Conservation (phyloP, 2,329 filamentous ascomycete species). For the Pseudogymnoascus sp. region DNA sequence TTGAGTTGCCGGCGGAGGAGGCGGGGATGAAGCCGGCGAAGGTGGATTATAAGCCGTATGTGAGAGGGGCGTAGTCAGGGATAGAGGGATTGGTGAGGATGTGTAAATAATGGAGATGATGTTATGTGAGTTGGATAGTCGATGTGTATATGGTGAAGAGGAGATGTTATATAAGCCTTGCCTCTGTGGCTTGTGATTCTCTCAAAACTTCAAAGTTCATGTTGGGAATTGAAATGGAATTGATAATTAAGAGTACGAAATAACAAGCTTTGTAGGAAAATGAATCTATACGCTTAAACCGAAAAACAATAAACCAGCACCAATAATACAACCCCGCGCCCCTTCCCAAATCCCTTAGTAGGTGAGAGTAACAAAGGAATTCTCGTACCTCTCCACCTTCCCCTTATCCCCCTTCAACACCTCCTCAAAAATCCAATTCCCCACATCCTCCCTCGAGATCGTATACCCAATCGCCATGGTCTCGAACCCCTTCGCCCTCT, state of each 20-base stretch:
- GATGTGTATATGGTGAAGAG: not conserved
- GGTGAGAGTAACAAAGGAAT: not conserved
- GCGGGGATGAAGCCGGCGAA: not conserved
- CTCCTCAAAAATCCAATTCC: conserved; percentile 29
- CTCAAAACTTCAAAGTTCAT: not conserved
- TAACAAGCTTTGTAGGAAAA: not conserved
- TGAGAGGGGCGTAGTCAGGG: not conserved
- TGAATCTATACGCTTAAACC: not conserved
- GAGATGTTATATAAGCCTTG: not conserved
- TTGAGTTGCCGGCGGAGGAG: not conserved
- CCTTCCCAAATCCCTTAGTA: not conserved
- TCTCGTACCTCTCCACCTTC: not conserved
- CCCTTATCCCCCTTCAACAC: not conserved
- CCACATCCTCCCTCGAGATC: conserved; percentile 33
- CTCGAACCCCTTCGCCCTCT: conserved; percentile 18
- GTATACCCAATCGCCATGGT: conserved; percentile 32
- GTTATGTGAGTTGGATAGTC: not conserved
- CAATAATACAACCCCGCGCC: not conserved
- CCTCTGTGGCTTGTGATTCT: not conserved
- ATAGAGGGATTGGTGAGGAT: not conserved
- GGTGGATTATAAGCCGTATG: not conserved
- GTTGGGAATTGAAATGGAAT: not conserved
- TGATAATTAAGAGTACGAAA: not conserved
- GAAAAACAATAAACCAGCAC: not conserved
- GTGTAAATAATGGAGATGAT: not conserved